phyloP scores from a whole-genome alignment of 108 stramenopile species.

The Cylindrotheca closterium region DNA sequence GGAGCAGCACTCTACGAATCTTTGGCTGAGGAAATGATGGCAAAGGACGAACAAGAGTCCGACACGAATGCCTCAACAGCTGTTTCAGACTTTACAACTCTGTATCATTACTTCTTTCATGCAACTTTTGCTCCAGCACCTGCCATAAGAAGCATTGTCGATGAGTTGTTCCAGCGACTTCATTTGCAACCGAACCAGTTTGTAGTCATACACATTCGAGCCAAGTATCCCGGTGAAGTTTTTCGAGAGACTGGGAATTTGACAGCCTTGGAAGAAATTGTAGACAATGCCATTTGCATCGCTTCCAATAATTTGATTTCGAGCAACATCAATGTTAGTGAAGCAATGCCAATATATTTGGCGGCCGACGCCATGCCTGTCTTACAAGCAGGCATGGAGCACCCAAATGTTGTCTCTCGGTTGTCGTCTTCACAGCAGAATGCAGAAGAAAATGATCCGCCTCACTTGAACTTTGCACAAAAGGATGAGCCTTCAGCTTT shows the following conservation, averaged over 20 bases:
- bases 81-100: too few relatives aligned
- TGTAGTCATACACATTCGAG: slow-evolving; percentile 34
- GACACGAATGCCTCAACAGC: neutral
- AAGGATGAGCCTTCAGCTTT: slow-evolving; percentile 23
- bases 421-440: neutral
- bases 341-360: neutral
- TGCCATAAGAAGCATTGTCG: slow-evolving; percentile 7
- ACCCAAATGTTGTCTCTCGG: slow-evolving; percentile 4
- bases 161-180: slow-evolving; percentile 6
- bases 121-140: slow-evolving; percentile 37
- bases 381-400: slow-evolving; percentile 5
- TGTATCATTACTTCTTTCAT: slow-evolving; percentile 27
- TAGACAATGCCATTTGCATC: slow-evolving; percentile 37
- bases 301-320: slow-evolving; percentile 5
- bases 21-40: neutral
- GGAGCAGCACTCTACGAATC: neutral
- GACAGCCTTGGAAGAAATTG: slow-evolving; percentile 17
- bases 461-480: slow-evolving; percentile 37
- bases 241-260: slow-evolving; percentile 30
- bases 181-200: slow-evolving; percentile 30
- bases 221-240: slow-evolving; percentile 35
- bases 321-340: neutral
- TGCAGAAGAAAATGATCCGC: slow-evolving; percentile 14
- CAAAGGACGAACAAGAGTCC: neutral
- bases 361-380: slow-evolving; percentile 35